Evolutionary conservation across 768 basidiomycete genomes (phyloP), one percentile per base, ranked within the genome.

Genomic region (Suillus occidentalis): DNA sequence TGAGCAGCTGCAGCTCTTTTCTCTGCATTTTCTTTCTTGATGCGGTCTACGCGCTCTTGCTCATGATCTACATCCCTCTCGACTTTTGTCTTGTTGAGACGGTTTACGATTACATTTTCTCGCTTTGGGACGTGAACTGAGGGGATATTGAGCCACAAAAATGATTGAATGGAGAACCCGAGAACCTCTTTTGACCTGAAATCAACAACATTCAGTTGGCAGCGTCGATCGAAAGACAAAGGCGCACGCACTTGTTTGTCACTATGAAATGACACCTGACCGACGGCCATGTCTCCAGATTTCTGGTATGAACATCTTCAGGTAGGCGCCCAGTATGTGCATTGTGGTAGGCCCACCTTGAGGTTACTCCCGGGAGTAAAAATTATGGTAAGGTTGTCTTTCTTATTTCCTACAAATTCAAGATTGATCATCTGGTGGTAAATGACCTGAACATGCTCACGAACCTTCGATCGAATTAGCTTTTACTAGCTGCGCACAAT

Each of bases 261-360:
- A 63, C 82, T 91, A 69, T 98, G 92, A 75, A 99, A 99, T 0
- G 94, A 92, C 0, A 99, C 97, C 72, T 95, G 91, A 0, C 97
- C 97, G 4, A 97, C 89, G 3, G 94, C 95, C 95, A 97, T 98
- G 73, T 97, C 95, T 4, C 97, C 97, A 8, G 92, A 90, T 94
- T 99, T 99, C 93, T 96, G 71, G 12, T 18, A 53, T 22, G 3
- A 57, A 58, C n/a, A n/a, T 47, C 31, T 25, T 31, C n/a, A 47
- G 45, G 42, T 20, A 22, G 58, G 22, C 7, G 7, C 18, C 70
- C 57, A 70, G 45, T 20, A 18, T 9, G 12, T 22, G 20, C 5
- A 20, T 34, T 61, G 1, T 58, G 43, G 58, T 49, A 43, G 39
- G 10, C 25, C 18, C 59, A 94, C 94, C 87, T 97, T 95, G 64